phyloP scores from a whole-genome alignment of 768 basidiomycete species.

The Auricularia cornea region DNA sequence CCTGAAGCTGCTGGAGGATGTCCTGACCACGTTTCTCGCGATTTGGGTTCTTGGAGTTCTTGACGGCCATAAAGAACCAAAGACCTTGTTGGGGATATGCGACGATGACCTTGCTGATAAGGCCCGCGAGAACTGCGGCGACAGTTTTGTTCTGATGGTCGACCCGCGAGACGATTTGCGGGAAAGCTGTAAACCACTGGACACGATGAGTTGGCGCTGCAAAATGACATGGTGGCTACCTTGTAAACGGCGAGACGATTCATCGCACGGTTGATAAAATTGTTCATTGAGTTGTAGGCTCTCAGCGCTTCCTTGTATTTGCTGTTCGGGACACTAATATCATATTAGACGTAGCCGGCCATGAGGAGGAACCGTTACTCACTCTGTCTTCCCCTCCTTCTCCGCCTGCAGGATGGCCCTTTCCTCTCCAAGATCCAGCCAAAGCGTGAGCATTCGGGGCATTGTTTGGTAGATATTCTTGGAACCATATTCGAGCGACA shows the following conservation, averaged over 20 bases:
- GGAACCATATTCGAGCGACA: conserved; percentile 71
- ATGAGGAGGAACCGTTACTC: too few species aligned
- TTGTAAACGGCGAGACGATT: conserved; percentile 69
- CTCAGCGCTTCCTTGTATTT: conserved; percentile 19
- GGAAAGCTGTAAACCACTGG: conserved; percentile 94
- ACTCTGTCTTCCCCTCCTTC: conserved; percentile 2
- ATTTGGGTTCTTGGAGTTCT: conserved; percentile 67
- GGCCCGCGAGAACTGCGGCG: conserved; percentile 45
- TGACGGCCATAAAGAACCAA: conserved; percentile 86
- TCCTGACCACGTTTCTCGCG: conserved; percentile 51
- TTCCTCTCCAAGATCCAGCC: conserved; percentile 84
- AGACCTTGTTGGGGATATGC: conserved; percentile 85
- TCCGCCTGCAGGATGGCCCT: conserved; percentile 8
- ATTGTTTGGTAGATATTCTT: conserved; percentile 96
- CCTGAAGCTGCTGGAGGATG: conserved; percentile 53
- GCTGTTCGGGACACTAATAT: too few species aligned
- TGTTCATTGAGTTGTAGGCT: conserved; percentile 48
- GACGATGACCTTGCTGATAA: conserved; percentile 68
- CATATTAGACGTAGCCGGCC: too few species aligned
- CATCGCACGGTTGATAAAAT: conserved; percentile 45
- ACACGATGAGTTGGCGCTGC: conserved; percentile 4
- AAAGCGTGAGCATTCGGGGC: conserved; percentile 87
- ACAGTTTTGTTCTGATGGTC: conserved; percentile 62
- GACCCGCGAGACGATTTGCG: conserved; percentile 92
- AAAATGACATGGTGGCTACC: conserved; percentile 29